phyloP scores from a whole-genome alignment of 2,329 filamentous ascomycete genomes.

The Orbilia oligospora region DNA sequence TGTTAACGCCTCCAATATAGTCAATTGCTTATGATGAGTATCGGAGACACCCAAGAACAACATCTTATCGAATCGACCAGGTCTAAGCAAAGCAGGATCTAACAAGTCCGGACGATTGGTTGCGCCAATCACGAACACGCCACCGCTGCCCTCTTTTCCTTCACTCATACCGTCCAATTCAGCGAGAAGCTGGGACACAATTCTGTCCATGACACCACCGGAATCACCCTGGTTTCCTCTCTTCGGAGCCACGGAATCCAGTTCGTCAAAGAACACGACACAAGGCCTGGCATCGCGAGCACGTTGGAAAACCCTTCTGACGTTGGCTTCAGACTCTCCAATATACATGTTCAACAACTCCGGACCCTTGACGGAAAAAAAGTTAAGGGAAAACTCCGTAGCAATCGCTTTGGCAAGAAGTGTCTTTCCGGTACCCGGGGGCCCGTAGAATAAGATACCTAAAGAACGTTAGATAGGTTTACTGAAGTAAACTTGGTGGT shows the following conservation, averaged over 20 bases:
- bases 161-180: slow-evolving; percentile 98
- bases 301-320: slow-evolving; percentile 87
- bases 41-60: slow-evolving; percentile 96
- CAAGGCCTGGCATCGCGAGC: slow-evolving; percentile 88
- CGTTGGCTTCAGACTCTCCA: slow-evolving; percentile 92
- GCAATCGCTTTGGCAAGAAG: slow-evolving; percentile 93
- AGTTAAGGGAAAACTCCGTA: slow-evolving; percentile 93
- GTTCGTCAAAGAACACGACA: slow-evolving; percentile 92
- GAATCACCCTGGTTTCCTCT: slow-evolving; percentile 97
- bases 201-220: slow-evolving; percentile 97
- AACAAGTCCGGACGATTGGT: slow-evolving; percentile 95
- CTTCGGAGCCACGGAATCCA: slow-evolving; percentile 95
- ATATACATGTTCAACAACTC: slow-evolving; percentile 97
- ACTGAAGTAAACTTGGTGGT: not conserved
- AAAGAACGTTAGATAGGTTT: not conserved
- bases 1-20: slow-evolving; percentile 92
- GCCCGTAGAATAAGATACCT: slow-evolving; percentile 86
- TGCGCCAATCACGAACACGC: slow-evolving; percentile 96
- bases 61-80: slow-evolving; percentile 98
- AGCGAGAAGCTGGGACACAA: slow-evolving; percentile 92
- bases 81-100: slow-evolving; percentile 88
- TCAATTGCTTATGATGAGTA: slow-evolving; percentile 95
- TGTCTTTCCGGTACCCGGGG: slow-evolving; percentile 91
- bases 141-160: slow-evolving; percentile 82
- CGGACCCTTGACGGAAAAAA: slow-evolving; percentile 93